Conservation (phyloP, 2,329 filamentous ascomycete genomes). For the Aspergillus sp. region DNA sequence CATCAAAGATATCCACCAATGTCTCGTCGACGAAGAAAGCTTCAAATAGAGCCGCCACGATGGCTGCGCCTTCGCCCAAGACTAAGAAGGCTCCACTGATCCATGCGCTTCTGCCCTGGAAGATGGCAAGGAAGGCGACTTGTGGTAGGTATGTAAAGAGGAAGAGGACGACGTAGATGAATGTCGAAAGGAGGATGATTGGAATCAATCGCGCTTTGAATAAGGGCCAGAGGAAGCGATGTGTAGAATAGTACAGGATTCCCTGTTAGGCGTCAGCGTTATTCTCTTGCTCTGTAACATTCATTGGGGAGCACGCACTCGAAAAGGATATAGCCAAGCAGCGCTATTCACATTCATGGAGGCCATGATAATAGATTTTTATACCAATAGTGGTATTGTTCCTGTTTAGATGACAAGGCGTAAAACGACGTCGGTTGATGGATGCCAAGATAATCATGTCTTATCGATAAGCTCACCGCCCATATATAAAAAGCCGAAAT, state of each 20-base stretch:
- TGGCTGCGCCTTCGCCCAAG: conserved; percentile 58
- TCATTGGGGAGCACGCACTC: conserved; percentile 24
- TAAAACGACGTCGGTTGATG: neutral
- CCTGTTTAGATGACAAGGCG: neutral
- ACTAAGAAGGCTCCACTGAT: conserved; percentile 81
- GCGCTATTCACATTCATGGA: conserved; percentile 24
- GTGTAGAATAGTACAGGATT: conserved; percentile 71
- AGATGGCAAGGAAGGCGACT: conserved; percentile 79
- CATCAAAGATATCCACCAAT: conserved; percentile 76
- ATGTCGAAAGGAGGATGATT: conserved; percentile 69
- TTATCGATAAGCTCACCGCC: conserved; percentile 32
- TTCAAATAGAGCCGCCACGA: conserved; percentile 63
- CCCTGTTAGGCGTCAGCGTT: conserved; percentile 43
- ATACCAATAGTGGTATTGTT: neutral
- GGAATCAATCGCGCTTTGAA: conserved; percentile 72
- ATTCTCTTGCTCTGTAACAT: too few species aligned
- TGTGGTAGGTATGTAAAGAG: conserved; percentile 83
- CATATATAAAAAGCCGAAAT: conserved; percentile 18
- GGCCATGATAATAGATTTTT: neutral
- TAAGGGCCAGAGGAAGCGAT: conserved; percentile 75
- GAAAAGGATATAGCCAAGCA: conserved; percentile 44
- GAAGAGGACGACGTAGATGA: conserved; percentile 82
- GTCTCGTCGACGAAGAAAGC: conserved; percentile 76
- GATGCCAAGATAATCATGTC: conserved; percentile 9
- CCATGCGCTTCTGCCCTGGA: conserved; percentile 83